Base-by-base conservation (phyloP, 2,329 filamentous ascomycete species). In the Blastomyces parvus region DNA sequence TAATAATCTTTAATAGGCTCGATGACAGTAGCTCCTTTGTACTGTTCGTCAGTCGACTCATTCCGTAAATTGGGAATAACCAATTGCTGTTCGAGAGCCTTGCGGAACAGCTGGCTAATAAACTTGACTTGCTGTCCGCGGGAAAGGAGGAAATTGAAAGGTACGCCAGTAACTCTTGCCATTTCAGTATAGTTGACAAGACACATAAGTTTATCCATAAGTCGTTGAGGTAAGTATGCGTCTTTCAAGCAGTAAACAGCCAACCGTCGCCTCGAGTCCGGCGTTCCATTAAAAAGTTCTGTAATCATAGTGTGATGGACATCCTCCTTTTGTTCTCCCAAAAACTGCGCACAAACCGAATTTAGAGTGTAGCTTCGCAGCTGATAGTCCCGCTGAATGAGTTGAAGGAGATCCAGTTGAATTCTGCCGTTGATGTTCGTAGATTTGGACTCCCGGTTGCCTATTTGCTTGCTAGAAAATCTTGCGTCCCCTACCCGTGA, bases 281-380 rank as follows among this genome's bases (percentile, higher is more conserved):
- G 87, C 0, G 94, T 97, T 65, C 94, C 94, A 73, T 99, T 97
- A 82, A 92, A 97, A 2, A 99, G 79, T 72, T 97, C 95, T 0
- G 95, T 99, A 70, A 99, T 99, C 91, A 99, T 99, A 2, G 92
- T 97, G 77, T 99, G 88, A 72, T 99, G 94, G 2, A 99, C 94
- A 76, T 99, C 94, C 77, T 99, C 94, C 73, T 99, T 99, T 74
- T 99, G 94, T 74, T 99, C 94, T 57, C 91, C 91, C 30, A 99
- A 76, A 71, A 99, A 99, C 67, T 99, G 89, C 4, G 94, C 89
- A 68, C 87, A 96, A 6, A 99, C 94, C 1, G 94, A 96, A 75
- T 99, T 99, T 36, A 99, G 82, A 0, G 94, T 99, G 74, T 99
- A 99, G 77, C 93, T 97, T 80, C 94, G 85, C 42, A 99, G 81